phyloP scores from a whole-genome alignment of 164 flowering plant species.

The Sedum album region DNA sequence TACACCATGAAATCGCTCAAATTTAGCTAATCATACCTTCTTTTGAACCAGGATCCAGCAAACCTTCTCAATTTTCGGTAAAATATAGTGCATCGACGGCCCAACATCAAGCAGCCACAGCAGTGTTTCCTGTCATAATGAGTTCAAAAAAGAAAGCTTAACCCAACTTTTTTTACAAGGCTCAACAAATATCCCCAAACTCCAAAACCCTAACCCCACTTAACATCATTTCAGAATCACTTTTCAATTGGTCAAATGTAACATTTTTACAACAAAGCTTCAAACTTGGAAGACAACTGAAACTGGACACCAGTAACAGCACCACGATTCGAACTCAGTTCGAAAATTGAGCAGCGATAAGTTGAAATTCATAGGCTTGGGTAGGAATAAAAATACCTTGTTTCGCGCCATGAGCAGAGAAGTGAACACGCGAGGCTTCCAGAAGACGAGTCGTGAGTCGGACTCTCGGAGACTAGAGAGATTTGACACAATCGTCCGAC shows the following conservation, averaged over 20 bases:
- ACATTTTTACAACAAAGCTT: background rate
- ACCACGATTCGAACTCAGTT: no score
- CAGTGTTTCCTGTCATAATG: constrained; percentile 51
- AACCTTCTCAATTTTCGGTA: constrained; percentile 65
- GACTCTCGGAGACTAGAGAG: no score
- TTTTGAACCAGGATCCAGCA: constrained; percentile 72
- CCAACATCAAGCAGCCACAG: constrained; percentile 77
- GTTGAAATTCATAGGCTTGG: background rate
- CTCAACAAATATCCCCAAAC: background rate
- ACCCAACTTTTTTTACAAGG: background rate
- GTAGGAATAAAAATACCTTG: background rate
- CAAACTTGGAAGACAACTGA: background rate
- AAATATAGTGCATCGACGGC: constrained; percentile 65
- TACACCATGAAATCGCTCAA: no score
- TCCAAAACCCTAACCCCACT: background rate
- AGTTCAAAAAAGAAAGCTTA: background rate
- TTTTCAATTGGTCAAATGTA: background rate
- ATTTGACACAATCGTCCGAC: background rate
- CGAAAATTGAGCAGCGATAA: background rate
- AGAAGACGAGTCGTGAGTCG: background rate
- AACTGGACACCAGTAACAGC: no score
- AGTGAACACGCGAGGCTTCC: background rate
- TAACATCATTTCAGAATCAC: background rate
- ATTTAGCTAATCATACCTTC: constrained; percentile 39
- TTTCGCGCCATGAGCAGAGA: background rate